Conservation (phyloP, 805 yeast genomes). For the Pichia gijzeniarum region DNA sequence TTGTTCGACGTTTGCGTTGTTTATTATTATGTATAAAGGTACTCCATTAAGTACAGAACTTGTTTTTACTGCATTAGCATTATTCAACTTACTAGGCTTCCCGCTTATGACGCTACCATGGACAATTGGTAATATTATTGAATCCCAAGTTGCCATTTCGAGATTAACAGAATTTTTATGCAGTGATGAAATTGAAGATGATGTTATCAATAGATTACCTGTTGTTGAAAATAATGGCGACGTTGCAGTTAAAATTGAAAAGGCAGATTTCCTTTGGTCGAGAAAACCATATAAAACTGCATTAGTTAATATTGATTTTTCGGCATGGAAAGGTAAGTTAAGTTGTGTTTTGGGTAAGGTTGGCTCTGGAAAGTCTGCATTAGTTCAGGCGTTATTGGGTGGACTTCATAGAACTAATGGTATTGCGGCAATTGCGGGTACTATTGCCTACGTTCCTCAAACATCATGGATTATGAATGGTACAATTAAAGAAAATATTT, state of each 20-base stretch:
- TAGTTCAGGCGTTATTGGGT: constrained; percentile 49
- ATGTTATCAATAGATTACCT: constrained; percentile 46
- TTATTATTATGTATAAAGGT: constrained; percentile 44
- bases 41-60: constrained; percentile 79
- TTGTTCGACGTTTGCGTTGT: constrained; percentile 81
- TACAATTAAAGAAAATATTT: constrained; percentile 80
- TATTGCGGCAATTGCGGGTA: constrained; percentile 36
- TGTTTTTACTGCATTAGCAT: constrained; percentile 84
- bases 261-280: constrained; percentile 76
- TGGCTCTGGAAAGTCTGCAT: constrained; percentile 62
- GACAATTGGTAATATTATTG: constrained; percentile 80
- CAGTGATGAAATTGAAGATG: constrained; percentile 75
- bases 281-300: constrained; percentile 63
- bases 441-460: constrained; percentile 58
- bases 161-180: constrained; percentile 71
- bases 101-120: constrained; percentile 91
- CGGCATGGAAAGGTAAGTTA: constrained; percentile 46
- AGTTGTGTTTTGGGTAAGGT: constrained; percentile 62
- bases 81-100: constrained; percentile 83
- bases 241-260: constrained; percentile 50
- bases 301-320: constrained; percentile 40
- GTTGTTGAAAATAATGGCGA: constrained; percentile 54
- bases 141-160: constrained; percentile 75
- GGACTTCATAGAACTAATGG: constrained; percentile 33
- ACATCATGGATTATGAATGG: constrained; percentile 98